A percentile compares a stretch with the other conserved stretches of the same genome.
Evolutionary conservation across 2,329 filamentous ascomycete genomes (phyloP).

Genomic region (Sporothrix globosa): DNA sequence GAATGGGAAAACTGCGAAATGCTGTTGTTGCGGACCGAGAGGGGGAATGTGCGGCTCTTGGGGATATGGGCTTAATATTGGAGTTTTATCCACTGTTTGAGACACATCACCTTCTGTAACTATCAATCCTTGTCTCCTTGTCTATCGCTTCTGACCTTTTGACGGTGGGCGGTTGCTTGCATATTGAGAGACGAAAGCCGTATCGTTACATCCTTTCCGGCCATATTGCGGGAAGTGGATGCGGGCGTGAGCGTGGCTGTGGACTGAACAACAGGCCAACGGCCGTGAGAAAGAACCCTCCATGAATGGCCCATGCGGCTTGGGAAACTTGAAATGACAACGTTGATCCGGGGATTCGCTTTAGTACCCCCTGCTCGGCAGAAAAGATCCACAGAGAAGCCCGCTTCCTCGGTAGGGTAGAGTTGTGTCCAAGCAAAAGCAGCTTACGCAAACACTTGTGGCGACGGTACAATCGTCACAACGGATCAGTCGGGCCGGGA

Average conservation of each 20-base stretch:
- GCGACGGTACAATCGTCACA: no score
- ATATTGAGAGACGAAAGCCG: not conserved
- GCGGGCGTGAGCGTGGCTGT: not conserved
- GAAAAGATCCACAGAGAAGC: not conserved
- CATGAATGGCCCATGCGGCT: no score
- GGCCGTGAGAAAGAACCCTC: not conserved
- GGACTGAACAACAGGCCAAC: not conserved
- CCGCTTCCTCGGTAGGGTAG: not conserved
- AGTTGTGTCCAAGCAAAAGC: not conserved
- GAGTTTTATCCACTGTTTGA: no score
- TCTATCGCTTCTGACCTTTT: not conserved
- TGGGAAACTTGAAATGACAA: not conserved
- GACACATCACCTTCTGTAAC: not conserved
- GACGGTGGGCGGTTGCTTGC: not conserved
- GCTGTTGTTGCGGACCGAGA: not conserved
- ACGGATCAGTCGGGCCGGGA: no score
- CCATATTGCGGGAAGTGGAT: not conserved
- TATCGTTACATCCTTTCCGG: conserved; percentile 3
- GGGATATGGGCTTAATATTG: no score
- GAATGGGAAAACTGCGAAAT: not conserved
- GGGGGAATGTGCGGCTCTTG: not conserved
- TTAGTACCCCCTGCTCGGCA: no score
- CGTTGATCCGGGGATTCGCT: not conserved
- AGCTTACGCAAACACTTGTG: no score
- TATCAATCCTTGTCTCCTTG: not conserved